phyloP scores from a whole-genome alignment of 306 rosid species.

The Sesbania bispinosa region DNA sequence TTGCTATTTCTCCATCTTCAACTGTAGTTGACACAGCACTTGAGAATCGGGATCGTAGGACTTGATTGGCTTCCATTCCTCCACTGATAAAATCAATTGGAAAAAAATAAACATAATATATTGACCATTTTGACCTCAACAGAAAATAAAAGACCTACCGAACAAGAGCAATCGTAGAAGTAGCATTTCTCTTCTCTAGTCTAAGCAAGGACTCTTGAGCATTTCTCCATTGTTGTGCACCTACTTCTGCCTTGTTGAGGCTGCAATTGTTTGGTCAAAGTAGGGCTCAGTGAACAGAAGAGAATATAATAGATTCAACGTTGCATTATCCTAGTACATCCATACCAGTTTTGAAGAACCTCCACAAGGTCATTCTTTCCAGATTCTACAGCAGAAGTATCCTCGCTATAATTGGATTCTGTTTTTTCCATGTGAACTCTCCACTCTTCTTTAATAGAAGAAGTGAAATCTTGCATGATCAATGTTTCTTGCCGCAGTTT shows the following conservation, averaged over 20 bases:
- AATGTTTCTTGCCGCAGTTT: constrained; percentile 80
- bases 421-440: constrained; percentile 79
- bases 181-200: constrained; percentile 69
- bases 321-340: constrained; percentile 8
- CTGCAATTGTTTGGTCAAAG: constrained; percentile 44
- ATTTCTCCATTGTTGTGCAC: constrained; percentile 88
- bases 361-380: constrained; percentile 84
- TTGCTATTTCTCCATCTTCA: constrained; percentile 77
- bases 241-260: constrained; percentile 76
- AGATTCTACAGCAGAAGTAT: constrained; percentile 77
- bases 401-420: constrained; percentile 72
- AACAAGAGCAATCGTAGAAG: constrained; percentile 77
- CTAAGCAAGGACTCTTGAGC: constrained; percentile 90
- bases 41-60: constrained; percentile 69
- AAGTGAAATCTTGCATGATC: constrained; percentile 80
- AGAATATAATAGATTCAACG: constrained; percentile 3
- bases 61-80: constrained; percentile 80
- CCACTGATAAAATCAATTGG: constrained; percentile 48
- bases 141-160: constrained; percentile 46
- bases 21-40: constrained; percentile 72
- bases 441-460: constrained; percentile 80
- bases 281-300: constrained; percentile 20
- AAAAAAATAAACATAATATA: not conserved
- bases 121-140: not conserved
- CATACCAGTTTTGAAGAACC: constrained; percentile 83